Conservation (phyloP, 345 rosid genomes). For the Eucalyptus decipiens region DNA sequence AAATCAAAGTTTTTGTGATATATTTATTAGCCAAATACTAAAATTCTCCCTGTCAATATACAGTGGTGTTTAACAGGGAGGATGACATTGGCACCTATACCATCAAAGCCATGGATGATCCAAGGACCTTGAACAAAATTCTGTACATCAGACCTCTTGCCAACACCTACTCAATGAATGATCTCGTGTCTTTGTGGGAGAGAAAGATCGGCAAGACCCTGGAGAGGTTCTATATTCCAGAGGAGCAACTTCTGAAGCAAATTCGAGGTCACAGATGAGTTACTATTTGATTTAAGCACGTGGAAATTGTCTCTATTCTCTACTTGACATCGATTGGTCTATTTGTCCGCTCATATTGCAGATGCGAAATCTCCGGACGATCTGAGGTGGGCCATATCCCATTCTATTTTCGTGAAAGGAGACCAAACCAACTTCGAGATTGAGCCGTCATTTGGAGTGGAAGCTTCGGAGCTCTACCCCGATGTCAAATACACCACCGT, state of each 20-base stretch:
- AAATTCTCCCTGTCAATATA: background rate
- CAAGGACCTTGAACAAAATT: background rate
- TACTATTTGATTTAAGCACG: background rate
- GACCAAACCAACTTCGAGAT: background rate
- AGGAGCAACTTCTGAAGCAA: background rate
- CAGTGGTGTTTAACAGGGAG: background rate
- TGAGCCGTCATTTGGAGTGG: background rate
- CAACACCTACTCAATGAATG: background rate
- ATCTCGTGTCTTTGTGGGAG: background rate
- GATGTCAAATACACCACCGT: background rate
- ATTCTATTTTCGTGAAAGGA: background rate
- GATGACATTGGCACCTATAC: background rate
- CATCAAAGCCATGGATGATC: background rate
- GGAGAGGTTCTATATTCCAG: background rate
- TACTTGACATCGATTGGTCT: background rate
- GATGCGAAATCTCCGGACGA: background rate
- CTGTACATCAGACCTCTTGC: background rate
- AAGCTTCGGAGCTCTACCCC: background rate
- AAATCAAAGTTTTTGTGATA: background rate
- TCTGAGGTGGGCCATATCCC: background rate
- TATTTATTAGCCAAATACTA: background rate
- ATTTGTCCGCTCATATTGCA: background rate
- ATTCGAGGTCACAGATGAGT: background rate
- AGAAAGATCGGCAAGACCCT: background rate
- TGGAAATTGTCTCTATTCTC: background rate